Evolutionary conservation across 140 eudicot species (phyloP), one percentile per base, ranked within the genome.

Genomic region (Oenanthe javanica): DNA sequence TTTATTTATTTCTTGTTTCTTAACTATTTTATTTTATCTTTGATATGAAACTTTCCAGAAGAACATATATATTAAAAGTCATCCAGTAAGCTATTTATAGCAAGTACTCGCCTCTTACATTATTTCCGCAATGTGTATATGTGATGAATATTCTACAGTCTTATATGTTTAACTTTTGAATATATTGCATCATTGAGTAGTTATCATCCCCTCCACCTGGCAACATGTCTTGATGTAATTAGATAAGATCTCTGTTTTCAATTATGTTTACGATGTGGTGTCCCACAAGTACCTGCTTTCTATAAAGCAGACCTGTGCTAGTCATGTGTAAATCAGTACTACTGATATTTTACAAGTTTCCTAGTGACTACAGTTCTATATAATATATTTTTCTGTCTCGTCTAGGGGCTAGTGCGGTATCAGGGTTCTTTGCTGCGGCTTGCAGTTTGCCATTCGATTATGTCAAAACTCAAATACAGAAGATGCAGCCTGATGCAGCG

Each of bases 401-500:
- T 85, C 76, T 89, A 92, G 98, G 94, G 81, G 97, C 98, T 21
- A 94, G 98, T 84, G 43, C 91, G 11, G 91, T 94, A 16, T 92
- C 98, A 6, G 98, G 98, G 18, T 94, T 94, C 77, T 94, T 90
- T 80, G 98, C 98, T 78, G 86, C 98, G 5, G 98, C 98, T 23
- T 90, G 97, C 88, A 94, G 98, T 88, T 87, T 94, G 63, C 98
- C 98, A 9, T 94, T 94, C 54, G 98, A 94, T 79, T 94, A 89
- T 71, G 98, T 92, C 61, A 94, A 94, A 79, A 94, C 98, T 27
- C 97, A 94, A 78, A 92, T 94, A 67, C 98, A 94, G 80, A 94
- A 94, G 79, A 94, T 94, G 98, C 98, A 94, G 78, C 98, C 98
- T 1, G 97, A 94, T 89, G 98, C 96, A 16, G 77, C 80, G 47